Base-by-base conservation (phyloP, 2,329 filamentous ascomycete species). In the Colletotrichum navitas region DNA sequence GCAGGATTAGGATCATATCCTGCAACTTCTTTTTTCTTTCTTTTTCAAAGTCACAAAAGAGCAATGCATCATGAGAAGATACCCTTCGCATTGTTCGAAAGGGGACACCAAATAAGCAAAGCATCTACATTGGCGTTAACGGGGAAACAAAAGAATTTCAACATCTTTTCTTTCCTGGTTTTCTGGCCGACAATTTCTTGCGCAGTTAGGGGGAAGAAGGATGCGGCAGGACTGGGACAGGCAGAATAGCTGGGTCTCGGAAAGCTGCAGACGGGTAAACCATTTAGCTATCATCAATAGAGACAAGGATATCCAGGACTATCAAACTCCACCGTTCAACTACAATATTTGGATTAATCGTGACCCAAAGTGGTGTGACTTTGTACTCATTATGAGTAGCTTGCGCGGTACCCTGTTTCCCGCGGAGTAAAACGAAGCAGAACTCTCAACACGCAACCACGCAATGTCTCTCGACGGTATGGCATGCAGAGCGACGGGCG, bases 111-210 rank as follows among this genome's bases (percentile, higher is more conserved):
- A 71, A 66, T 21, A 74, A 36, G 10, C 34, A 36, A 71, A 66
- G 73, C 73, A 76, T 74, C 58, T 73, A 68, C 63, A 75, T 74
- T 75, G 81, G 81, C 80, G 80, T 83, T 83, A 79, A 79, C 79
- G 79, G 81, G 81, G 79, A 83, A 82, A 80, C 77, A 81, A 82
- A 84, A 83, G 82, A 83, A 83, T 74, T 84, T 84, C 83, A 84
- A 84, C 83, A 83, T 84, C 81, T 84, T 84, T 83, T 79, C 76
- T 79, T 73, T 81, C 80, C 81, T 80, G 75, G 79, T 81, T 82
- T 79, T 81, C 81, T 80, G 80, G 81, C 81, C 79, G 77, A 82
- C 56, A 63, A 72, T 72, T 65, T 72, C 67, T 71, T 71, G 58
- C 61, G 49, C 66, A 34, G 61, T 43, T 64, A 66, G 59, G 66